Conservation (phyloP, 1,284 basidiomycete species). For the Cystobasidium pallidum region DNA sequence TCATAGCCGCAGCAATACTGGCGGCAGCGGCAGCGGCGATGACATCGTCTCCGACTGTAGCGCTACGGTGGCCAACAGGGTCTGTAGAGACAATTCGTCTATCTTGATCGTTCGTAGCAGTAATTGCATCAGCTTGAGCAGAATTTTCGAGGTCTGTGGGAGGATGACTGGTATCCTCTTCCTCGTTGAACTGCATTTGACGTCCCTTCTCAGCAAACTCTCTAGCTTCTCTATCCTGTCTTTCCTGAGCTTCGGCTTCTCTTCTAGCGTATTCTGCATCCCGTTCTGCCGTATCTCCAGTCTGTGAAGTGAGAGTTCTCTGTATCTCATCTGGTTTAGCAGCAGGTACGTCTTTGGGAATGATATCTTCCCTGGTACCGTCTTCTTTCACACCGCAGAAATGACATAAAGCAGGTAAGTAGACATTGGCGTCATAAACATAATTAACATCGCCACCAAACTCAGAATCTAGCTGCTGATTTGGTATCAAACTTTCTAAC, state of each 20-base stretch:
- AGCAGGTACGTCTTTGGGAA: slow-evolving; percentile 30
- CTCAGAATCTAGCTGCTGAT: slow-evolving; percentile 75
- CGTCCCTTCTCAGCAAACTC: neutral
- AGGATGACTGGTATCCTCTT: neutral
- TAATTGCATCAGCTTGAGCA: neutral
- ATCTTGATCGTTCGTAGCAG: neutral
- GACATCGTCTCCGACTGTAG: neutral
- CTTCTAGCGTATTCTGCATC: slow-evolving; percentile 21
- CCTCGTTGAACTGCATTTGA: neutral
- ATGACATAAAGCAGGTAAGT: slow-evolving; percentile 59
- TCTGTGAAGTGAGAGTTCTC: slow-evolving; percentile 7
- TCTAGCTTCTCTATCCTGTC: slow-evolving; percentile 32
- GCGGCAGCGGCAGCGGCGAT: slow-evolving; percentile 9
- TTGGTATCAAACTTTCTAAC: slow-evolving; percentile 72
- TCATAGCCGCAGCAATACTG: neutral
- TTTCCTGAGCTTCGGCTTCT: slow-evolving; percentile 13
- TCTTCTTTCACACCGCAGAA: slow-evolving; percentile 46
- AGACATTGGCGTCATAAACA: slow-evolving; percentile 73
- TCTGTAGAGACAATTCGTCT: neutral
- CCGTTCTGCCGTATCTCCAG: slow-evolving; percentile 8
- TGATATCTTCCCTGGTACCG: slow-evolving; percentile 37
- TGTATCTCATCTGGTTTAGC: slow-evolving; percentile 29
- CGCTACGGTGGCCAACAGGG: neutral
- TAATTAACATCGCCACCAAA: slow-evolving; percentile 79
- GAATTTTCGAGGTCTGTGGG: neutral